Evolutionary conservation across 306 rosid genomes (phyloP), one percentile per base, ranked within the genome.

Genomic region (Cicer chorassanicum): DNA sequence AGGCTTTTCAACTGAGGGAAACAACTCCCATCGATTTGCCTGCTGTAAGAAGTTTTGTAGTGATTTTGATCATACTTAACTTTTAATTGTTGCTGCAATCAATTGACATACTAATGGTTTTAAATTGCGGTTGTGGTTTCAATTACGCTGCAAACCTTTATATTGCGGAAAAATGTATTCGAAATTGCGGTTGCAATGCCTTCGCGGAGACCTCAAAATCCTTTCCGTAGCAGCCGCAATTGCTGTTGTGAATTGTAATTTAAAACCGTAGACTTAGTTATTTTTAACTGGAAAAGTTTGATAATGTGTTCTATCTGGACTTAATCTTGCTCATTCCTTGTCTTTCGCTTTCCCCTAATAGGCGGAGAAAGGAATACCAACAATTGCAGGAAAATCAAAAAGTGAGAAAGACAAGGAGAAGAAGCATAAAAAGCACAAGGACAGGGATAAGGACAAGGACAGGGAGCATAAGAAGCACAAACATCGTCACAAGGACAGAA

Each of bases 381-480:
- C 98, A 65, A 82, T 92, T 74, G 60, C 88, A 44, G 96, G 93
- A 15, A 95, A 92, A 74, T 90, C 90, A 66, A 95, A 92, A 86
- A 65, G 89, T 10, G 93, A 89, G 72, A 94, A 94, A 84, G 99
- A 94, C 78, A 94, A 87, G 85, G 97, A 94, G 79, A 91, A 87
- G 86, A 94, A 88, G 85, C 99, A 89, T 80, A 94, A 92, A 78
- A 94, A 87, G 82, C 96, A 78, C 70, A 94, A 86, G 77, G 99
- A 88, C 70, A 86, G 81, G 70, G 98, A 88, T 62, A 93, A 83
- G 82, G 97, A 93, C 73, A 94, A 81, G 84, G 97, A 93, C 73
- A 94, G 77, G 83, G 98, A 95, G 87, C 99, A 90, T 78, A 95
- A 92, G 90, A 95, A 86, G 93, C 90, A 75, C 82, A 95, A 85